These are phyloP conservation scores for Talaromyces pinophilus DNA, from an alignment of 2,329 filamentous ascomycete genomes.

Conservation along the genomic window DNA sequence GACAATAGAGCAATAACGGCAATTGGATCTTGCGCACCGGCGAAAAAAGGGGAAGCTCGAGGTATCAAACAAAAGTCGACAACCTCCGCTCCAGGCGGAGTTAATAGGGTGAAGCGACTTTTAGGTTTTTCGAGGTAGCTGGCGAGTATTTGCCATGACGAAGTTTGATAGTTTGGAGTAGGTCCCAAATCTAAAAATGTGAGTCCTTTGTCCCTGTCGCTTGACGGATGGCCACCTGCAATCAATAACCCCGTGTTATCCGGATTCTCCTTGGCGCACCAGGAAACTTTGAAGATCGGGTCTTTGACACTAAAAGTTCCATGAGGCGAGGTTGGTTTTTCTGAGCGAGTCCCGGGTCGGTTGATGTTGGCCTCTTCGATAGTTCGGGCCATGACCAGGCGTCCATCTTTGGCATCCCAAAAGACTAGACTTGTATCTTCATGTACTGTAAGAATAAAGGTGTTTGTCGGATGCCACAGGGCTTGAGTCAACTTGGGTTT, in stretches of 20 bases:
- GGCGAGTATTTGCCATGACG: slow-evolving; percentile 79
- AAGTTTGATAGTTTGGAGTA: slow-evolving; percentile 88
- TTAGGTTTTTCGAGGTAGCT: slow-evolving; percentile 78
- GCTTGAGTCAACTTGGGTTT: slow-evolving; percentile 78
- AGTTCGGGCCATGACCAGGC: slow-evolving; percentile 79
- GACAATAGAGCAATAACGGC: slow-evolving; percentile 76
- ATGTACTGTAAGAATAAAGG: slow-evolving; percentile 81
- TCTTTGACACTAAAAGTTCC: slow-evolving; percentile 64
- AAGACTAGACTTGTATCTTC: slow-evolving; percentile 91
- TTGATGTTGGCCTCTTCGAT: slow-evolving; percentile 73
- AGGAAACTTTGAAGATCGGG: slow-evolving; percentile 75
- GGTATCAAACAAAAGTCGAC: slow-evolving; percentile 82
- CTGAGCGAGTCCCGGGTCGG: slow-evolving; percentile 56
- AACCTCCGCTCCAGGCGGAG: slow-evolving; percentile 75
- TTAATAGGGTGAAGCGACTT: slow-evolving; percentile 68
- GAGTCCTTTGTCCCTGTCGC: slow-evolving; percentile 70
- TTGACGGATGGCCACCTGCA: slow-evolving; percentile 73
- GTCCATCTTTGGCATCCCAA: slow-evolving; percentile 90
- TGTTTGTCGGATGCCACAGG: slow-evolving; percentile 92
- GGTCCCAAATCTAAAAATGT: slow-evolving; percentile 87
- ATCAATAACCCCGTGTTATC: slow-evolving; percentile 90
- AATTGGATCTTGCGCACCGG: slow-evolving; percentile 85
- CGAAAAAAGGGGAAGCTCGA: slow-evolving; percentile 78
- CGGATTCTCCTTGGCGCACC: slow-evolving; percentile 92
- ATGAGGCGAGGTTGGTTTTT: slow-evolving; percentile 45